phyloP scores from a whole-genome alignment of 345 rosid species.

The Lumnitzera racemosa region DNA sequence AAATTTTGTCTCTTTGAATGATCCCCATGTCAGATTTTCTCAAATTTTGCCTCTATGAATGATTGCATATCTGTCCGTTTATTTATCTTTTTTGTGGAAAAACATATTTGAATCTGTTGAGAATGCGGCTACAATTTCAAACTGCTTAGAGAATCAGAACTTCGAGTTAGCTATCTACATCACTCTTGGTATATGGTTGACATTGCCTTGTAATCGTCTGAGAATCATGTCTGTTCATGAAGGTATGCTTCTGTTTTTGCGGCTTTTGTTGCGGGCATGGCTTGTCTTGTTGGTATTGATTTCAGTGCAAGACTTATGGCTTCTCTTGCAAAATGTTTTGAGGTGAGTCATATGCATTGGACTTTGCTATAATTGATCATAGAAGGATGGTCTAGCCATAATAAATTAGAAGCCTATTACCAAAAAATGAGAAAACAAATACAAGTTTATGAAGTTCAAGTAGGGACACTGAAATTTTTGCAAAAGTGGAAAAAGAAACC shows the following conservation, averaged over 20 bases:
- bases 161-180: neutral
- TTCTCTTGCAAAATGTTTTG: conserved; percentile 64
- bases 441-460: too few species aligned
- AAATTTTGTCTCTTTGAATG: too few species aligned
- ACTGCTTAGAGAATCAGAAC: neutral
- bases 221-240: conserved; percentile 12
- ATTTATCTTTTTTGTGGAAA: neutral
- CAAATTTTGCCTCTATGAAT: too few species aligned
- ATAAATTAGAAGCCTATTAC: neutral
- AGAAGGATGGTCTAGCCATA: neutral
- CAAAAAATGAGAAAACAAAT: too few species aligned
- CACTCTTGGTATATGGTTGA: neutral
- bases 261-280: conserved; percentile 88
- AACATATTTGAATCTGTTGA: neutral
- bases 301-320: conserved; percentile 85
- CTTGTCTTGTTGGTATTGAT: conserved; percentile 74
- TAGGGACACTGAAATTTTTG: too few species aligned
- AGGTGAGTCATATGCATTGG: conserved; percentile 34
- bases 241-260: conserved; percentile 88
- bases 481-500: too few species aligned
- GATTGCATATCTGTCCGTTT: too few species aligned
- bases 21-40: too few species aligned
- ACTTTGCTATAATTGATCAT: neutral
- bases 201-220: neutral
- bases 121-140: neutral